Evolutionary conservation across 352 stramenopile genomes (phyloP).

Genomic region (Globisporangium apiculatum): DNA sequence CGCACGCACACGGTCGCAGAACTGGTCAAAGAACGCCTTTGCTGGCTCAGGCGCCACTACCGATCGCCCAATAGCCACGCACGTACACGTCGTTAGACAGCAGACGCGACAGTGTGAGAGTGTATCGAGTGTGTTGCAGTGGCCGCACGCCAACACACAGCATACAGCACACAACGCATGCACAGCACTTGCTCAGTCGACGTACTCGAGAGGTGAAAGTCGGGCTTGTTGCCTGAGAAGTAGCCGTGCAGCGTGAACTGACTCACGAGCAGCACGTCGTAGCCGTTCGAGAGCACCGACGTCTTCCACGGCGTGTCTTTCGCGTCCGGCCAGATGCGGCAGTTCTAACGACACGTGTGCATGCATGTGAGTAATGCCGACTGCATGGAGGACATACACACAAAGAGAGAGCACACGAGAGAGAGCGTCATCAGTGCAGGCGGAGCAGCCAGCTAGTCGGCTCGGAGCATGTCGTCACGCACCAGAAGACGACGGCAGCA

Average conservation of each 20-base stretch:
- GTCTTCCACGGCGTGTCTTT: conserved; percentile 50
- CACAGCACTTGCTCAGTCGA: neutral
- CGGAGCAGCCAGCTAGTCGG: too few relatives aligned
- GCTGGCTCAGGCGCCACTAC: conserved; percentile 58
- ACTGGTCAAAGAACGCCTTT: conserved; percentile 71
- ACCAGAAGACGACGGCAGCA: conserved; percentile 77
- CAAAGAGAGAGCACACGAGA: neutral
- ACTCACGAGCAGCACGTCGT: conserved; percentile 81
- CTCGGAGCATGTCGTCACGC: neutral
- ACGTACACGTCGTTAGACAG: neutral
- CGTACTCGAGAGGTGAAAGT: conserved; percentile 83
- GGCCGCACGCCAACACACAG: too few relatives aligned
- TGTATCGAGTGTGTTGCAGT: too few relatives aligned
- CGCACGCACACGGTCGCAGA: conserved; percentile 58
- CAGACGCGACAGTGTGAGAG: neutral
- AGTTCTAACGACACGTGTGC: conserved; percentile 34
- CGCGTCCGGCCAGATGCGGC: conserved; percentile 67
- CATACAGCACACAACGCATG: neutral
- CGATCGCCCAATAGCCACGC: neutral
- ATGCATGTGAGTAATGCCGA: neutral
- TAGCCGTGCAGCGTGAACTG: conserved; percentile 84
- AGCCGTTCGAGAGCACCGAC: conserved; percentile 54
- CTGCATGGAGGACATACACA: neutral
- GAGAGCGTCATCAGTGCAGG: too few relatives aligned
- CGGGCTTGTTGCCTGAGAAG: conserved; percentile 79